Base-by-base conservation (phyloP, 2,329 filamentous ascomycete genomes). In the Elsinoe ampelina region DNA sequence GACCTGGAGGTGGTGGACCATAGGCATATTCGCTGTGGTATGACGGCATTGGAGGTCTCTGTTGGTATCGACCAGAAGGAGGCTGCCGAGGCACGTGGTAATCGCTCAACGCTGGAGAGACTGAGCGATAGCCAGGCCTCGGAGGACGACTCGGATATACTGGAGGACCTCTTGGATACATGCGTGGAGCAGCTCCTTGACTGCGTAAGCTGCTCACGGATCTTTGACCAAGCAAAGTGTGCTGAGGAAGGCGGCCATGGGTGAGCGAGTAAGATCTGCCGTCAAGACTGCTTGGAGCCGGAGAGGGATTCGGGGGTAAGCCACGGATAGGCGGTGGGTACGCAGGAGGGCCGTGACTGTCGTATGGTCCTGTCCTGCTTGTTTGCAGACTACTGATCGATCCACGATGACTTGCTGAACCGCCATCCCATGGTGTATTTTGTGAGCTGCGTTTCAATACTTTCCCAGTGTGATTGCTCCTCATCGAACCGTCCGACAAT, bases 131-230 rank as follows among this genome's bases (percentile, higher is more conserved):
- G 12, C 70, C 70, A 12, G 71, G 69, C 30, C 72, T 70, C 59
- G 70, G 74, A 17, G 72, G 70, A 22, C 70, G 73, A 7, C 64
- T 63, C 26, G 67, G 67, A 13, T 63, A 60, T 39, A 5, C 48
- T 6, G 48, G 17, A n/a, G 61, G 63, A 13, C 61, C 61, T n/a
- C 62, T 63, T 22, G 60, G 58, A 47, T 65, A 62, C 20, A 61
- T 61, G 34, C 65, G 61, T 22, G 65, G 64, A 47, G 65, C 63
- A 41, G 66, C 64, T 19, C 72, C 72, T 47, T 72, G 68, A 58
- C 70, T 69, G 61, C 74, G 71, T 42, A 77, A 62, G 61, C 72
- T 77, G 15, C 69, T 68, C n/a, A 71, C 65, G 10, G 75, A 77
- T 19, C 57, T 57, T 19, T 57, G 57, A 34, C 45, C 54, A 8